phyloP scores from a whole-genome alignment of 257 asterid genomes.

The Avicennia marina region DNA sequence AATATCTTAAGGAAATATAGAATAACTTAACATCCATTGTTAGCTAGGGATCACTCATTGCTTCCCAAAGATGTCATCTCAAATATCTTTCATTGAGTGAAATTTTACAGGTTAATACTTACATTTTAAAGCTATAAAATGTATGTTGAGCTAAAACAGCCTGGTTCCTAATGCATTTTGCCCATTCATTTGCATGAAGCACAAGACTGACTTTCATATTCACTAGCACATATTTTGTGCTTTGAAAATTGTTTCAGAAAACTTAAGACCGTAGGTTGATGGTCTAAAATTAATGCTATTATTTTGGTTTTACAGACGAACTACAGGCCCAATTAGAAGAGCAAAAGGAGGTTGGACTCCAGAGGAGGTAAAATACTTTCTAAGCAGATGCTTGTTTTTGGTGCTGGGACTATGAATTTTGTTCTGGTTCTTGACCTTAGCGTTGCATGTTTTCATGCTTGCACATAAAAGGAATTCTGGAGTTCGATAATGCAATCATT shows the following conservation, averaged over 20 bases:
- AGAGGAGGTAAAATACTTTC: conserved; percentile 64
- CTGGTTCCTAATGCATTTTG: neutral
- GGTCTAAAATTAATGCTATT: conserved; percentile 3
- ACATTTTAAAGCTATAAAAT: neutral
- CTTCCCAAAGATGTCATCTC: no score
- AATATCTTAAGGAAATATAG: no score
- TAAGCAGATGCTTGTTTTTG: conserved; percentile 6
- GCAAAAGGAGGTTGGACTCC: conserved; percentile 99
- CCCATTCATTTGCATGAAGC: conserved; percentile 2
- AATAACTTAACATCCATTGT: no score
- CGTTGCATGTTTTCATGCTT: conserved; percentile 7
- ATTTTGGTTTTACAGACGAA: conserved; percentile 58
- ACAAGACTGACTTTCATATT: neutral
- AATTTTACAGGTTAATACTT: no score
- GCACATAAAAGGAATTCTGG: no score
- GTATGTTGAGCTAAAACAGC: neutral
- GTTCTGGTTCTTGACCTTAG: conserved; percentile 3
- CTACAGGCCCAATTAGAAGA: conserved; percentile 96
- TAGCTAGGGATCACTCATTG: no score
- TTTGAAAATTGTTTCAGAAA: neutral
- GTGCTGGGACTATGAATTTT: conserved; percentile 7
- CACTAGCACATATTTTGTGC: neutral
- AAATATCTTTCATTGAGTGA: no score
- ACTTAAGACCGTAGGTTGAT: conserved; percentile 6
- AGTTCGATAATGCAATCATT: neutral